Evolutionary conservation across 2,329 filamentous ascomycete genomes (phyloP).

Genomic region (Furcasterigmium furcatum): DNA sequence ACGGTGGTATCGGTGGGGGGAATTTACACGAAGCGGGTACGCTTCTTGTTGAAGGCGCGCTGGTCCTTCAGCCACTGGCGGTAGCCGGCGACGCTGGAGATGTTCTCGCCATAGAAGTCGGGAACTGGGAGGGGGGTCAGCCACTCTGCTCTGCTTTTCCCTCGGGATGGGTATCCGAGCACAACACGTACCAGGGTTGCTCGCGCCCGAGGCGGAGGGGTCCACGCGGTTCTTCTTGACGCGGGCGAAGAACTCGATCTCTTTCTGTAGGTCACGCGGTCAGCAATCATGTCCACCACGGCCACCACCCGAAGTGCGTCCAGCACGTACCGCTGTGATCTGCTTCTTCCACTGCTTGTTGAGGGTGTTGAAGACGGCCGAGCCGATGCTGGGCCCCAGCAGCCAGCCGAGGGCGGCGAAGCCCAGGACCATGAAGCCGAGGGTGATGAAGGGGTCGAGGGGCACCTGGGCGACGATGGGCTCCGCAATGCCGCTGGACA

Average conservation of each 20-base stretch:
- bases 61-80: conserved; percentile 97
- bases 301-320: neutral
- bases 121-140: conserved; percentile 57
- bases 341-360: conserved; percentile 69
- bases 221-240: conserved; percentile 93
- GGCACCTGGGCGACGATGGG: conserved; percentile 68
- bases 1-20: too few species aligned
- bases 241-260: conserved; percentile 87
- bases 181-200: conserved; percentile 66
- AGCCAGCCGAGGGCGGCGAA: conserved; percentile 86
- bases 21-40: conserved; percentile 56
- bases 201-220: conserved; percentile 80
- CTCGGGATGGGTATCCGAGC: neutral
- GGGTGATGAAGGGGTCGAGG: conserved; percentile 81
- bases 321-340: conserved; percentile 60
- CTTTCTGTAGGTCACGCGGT: conserved; percentile 57
- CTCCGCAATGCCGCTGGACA: conserved; percentile 72
- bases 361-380: conserved; percentile 71
- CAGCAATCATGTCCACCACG: conserved; percentile 4
- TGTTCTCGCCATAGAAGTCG: conserved; percentile 99
- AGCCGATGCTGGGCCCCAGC: conserved; percentile 78
- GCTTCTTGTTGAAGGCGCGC: conserved; percentile 93
- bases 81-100: conserved; percentile 87
- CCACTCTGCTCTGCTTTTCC: too few species aligned
- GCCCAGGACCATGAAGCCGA: conserved; percentile 75